Percentiles rank a stretch among this genome's conserved stretches.
These are phyloP conservation scores for Coniophora puteana DNA, from an alignment of 1,284 basidiomycete species.

Conservation along the genomic window DNA sequence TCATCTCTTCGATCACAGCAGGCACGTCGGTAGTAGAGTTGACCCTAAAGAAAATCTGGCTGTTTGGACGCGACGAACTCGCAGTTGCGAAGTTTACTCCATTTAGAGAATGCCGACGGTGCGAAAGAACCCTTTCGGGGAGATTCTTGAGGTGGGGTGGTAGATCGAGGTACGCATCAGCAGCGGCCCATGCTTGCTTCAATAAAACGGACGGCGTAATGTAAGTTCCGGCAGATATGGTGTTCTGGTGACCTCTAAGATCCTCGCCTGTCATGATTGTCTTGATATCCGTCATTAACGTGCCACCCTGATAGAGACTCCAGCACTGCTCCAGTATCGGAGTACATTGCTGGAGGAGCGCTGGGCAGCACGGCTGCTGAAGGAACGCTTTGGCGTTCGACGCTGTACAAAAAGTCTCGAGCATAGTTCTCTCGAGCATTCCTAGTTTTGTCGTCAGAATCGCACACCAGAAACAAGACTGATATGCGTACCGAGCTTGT, in stretches of 20 bases:
- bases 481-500: conserved; percentile 15
- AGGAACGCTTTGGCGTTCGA: conserved; percentile 1
- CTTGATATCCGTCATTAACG: not conserved
- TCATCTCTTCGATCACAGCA: not conserved
- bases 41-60: not conserved
- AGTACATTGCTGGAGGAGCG: not conserved
- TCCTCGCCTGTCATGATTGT: not conserved
- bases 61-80: not conserved
- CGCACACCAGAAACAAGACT: too few species aligned
- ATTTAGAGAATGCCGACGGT: not conserved
- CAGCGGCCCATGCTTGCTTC: not conserved
- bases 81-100: not conserved
- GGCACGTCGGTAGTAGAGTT: not conserved
- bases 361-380: not conserved
- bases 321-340: not conserved
- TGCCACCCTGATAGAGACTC: not conserved
- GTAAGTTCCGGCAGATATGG: not conserved
- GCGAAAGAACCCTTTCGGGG: not conserved
- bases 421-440: not conserved
- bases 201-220: not conserved
- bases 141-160: not conserved
- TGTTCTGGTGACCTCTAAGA: not conserved
- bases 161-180: not conserved
- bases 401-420: not conserved
- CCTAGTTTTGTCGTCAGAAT: too few species aligned